Percentiles rank a stretch among this genome's conserved stretches.
Conservation (phyloP, 805 yeast species). For the Yarrowia sp. region DNA sequence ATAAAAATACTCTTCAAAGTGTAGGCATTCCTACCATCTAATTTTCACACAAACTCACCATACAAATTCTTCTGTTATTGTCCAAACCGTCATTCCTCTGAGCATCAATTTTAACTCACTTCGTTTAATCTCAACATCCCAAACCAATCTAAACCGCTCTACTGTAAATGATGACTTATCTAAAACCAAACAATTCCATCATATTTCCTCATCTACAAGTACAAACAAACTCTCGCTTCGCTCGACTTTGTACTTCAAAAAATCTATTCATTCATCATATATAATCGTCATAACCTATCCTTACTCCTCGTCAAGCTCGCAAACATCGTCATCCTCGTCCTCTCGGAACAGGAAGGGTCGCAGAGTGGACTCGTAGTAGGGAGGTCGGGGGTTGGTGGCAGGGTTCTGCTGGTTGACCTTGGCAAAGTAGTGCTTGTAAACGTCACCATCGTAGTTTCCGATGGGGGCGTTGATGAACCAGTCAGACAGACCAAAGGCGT, state of each 20-base stretch:
- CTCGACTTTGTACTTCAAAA: not conserved
- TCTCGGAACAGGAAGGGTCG: conserved; percentile 39
- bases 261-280: not conserved
- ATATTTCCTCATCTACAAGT: too few relatives aligned
- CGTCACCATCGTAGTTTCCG: conserved; percentile 78
- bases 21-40: too few relatives aligned
- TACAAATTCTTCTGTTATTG: too few relatives aligned
- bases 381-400: conserved; percentile 49
- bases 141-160: too few relatives aligned
- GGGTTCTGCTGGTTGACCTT: conserved; percentile 54
- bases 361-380: conserved; percentile 45
- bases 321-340: conserved; percentile 28
- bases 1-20: too few relatives aligned
- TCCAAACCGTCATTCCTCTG: too few relatives aligned
- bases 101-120: too few relatives aligned
- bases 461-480: conserved; percentile 76
- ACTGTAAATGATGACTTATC: too few relatives aligned
- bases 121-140: too few relatives aligned
- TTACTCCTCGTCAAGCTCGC: conserved; percentile 20
- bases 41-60: too few relatives aligned
- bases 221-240: not conserved
- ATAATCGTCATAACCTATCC: not conserved
- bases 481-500: conserved; percentile 78
- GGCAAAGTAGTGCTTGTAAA: conserved; percentile 71
- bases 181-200: too few relatives aligned